A percentile compares a stretch with the other conserved stretches of the same genome.
These are phyloP conservation scores for Pelargonium australe DNA, from an alignment of 441 rosid species.

Conservation along the genomic window DNA sequence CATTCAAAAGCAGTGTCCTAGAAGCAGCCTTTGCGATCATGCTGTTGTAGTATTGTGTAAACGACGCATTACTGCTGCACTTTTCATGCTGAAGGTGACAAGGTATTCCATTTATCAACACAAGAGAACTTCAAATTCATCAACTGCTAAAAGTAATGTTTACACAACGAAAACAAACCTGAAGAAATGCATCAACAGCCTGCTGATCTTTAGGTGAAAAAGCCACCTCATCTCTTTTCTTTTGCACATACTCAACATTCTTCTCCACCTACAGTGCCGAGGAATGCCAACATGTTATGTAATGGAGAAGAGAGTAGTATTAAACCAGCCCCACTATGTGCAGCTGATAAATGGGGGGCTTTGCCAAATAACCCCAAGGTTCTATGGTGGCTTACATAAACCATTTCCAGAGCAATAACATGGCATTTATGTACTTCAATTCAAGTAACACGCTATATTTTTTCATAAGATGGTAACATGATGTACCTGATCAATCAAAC, in stretches of 20 bases:
- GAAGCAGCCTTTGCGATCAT: slow-evolving; percentile 3
- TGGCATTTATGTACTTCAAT: neutral
- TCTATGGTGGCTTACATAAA: neutral
- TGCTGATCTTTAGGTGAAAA: slow-evolving; percentile 84
- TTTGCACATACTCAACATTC: slow-evolving; percentile 62
- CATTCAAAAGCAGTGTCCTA: slow-evolving; percentile 2
- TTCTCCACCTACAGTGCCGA: slow-evolving; percentile 51
- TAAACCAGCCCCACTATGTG: neutral
- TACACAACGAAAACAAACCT: slow-evolving; percentile 31
- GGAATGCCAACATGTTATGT: neutral
- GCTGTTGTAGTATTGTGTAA: neutral
- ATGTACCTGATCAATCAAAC: slow-evolving; percentile 68
- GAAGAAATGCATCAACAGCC: slow-evolving; percentile 59
- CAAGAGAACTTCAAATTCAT: slow-evolving; percentile 6
- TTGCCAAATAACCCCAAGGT: neutral
- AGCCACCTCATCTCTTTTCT: slow-evolving; percentile 78
- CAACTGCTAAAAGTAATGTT: slow-evolving; percentile 1
- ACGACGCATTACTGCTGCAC: neutral
- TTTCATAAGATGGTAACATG: neutral
- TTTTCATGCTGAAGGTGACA: neutral
- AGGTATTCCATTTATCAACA: neutral
- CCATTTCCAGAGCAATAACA: neutral
- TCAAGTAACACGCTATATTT: neutral
- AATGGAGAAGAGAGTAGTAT: neutral
- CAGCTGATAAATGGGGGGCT: neutral